phyloP scores from a whole-genome alignment of 306 rosid species.

The Alnus rubra region DNA sequence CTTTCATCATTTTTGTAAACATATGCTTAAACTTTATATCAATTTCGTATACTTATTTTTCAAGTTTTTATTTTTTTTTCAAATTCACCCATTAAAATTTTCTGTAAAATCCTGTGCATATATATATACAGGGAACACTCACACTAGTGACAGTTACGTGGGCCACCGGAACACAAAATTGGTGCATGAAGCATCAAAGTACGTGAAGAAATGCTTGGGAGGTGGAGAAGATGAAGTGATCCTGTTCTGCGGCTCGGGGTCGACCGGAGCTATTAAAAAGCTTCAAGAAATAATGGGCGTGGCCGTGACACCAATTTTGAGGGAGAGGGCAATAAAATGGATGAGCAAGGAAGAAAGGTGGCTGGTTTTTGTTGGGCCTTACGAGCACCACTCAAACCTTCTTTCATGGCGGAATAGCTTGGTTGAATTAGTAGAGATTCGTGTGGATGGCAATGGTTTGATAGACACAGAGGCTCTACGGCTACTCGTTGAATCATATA shows the following conservation, averaged over 20 bases:
- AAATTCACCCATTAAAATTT: too few species aligned
- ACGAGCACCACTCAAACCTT: slow-evolving; percentile 85
- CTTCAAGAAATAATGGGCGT: slow-evolving; percentile 88
- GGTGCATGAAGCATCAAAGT: slow-evolving; percentile 49
- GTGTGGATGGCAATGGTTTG: slow-evolving; percentile 55
- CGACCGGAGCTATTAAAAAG: slow-evolving; percentile 77
- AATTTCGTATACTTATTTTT: too few species aligned
- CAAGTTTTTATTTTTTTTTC: too few species aligned
- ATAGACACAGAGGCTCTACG: slow-evolving; percentile 55
- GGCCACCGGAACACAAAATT: slow-evolving; percentile 66
- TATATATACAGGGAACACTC: slow-evolving; percentile 59
- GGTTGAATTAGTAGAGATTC: slow-evolving; percentile 78
- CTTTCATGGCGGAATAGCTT: slow-evolving; percentile 87
- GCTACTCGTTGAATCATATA: slow-evolving; percentile 44
- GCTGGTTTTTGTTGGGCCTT: slow-evolving; percentile 84
- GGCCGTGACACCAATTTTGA: slow-evolving; percentile 55
- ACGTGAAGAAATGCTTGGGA: slow-evolving; percentile 75
- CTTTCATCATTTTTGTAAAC: too few species aligned
- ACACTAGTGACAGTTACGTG: slow-evolving; percentile 73
- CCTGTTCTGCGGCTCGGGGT: slow-evolving; percentile 76
- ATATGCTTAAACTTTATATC: too few species aligned
- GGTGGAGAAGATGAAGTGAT: slow-evolving; percentile 57
- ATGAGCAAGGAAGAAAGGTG: slow-evolving; percentile 56
- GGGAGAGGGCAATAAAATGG: slow-evolving; percentile 43
- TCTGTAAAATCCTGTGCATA: too few species aligned